Base-by-base conservation (phyloP, 139 green algal species). In the Mesotaenium endlicherianum region DNA sequence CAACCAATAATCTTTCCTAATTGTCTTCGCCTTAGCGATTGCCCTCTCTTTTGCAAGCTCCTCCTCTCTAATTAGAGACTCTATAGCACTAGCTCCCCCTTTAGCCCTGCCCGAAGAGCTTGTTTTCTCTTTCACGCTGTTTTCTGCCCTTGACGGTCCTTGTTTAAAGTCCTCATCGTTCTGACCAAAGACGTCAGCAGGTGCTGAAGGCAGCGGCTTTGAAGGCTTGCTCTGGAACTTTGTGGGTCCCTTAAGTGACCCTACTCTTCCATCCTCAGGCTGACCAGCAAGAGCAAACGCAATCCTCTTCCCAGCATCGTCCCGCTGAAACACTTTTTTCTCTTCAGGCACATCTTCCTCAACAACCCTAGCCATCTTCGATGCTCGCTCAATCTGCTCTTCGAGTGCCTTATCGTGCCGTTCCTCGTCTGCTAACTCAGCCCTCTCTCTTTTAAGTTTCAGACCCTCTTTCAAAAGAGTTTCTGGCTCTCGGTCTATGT, bases 1-100 rank as follows among this genome's bases (percentile, higher is more conserved):
- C 14, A 98, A 88, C 95, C 95, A 98, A 64, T 80, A 87, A n/a
- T 90, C 82, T n/a, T 81, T 75, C 14, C 83, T 70, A 20, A 38
- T 75, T 16, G 30, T 20, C 31, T 4, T 49, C 77, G 76, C 80
- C 47, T 86, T 86, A 11, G 72, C 80, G 4, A 5, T 55, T 38
- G 85, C 80, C 34, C 75, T 34, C 71, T 86, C 80, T n/a, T 60
- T n/a, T n/a, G n/a, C n/a, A n/a, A n/a, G n/a, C n/a, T n/a, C n/a
- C n/a, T n/a, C n/a, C n/a, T n/a, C n/a, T n/a, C n/a, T n/a, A n/a
- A n/a, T n/a, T n/a, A n/a, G n/a, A n/a, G n/a, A n/a, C n/a, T n/a
- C n/a, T n/a, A n/a, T n/a, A n/a, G n/a, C n/a, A n/a, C n/a, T n/a
- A n/a, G n/a, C n/a, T n/a, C n/a, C n/a, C n/a, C n/a, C n/a, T n/a